Base-by-base conservation (phyloP, 306 rosid species). In the Calophaca sinica region DNA sequence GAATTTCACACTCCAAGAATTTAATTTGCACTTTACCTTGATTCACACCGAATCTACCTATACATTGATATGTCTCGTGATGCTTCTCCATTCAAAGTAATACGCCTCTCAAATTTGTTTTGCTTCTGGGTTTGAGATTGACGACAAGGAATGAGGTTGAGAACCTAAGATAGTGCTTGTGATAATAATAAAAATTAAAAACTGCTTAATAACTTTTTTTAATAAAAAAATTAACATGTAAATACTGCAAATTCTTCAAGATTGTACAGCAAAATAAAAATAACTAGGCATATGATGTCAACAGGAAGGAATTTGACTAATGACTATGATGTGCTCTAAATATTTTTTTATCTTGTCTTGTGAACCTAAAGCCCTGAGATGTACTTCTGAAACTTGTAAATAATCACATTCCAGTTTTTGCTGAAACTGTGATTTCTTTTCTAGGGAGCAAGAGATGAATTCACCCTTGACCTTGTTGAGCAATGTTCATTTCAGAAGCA, bases 401-500 rank as follows among this genome's bases (percentile, higher is more conserved):
- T 38, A 55, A 42, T 59, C 46, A 26, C 14, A 11, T 69, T 55
- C 26, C 46, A 48, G n/a, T 29, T 46, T 76, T 68, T 44, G 20
- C 83, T 84, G 67, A 80, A 68, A 61, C 35, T 50, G 9, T 33
- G 9, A 11, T 73, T 59, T 70, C 72, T 48, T 64, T 60, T 54
- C 39, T 63, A 94, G 97, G 97, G 79, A 45, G 98, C 90, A 78
- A 86, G 84, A 62, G 98, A 91, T 51, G 98, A 94, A 76, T 91
- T 94, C 81, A 91, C 96, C 39, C 96, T 94, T 75, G 98, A 94
- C 81, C 97, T 94, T 49, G 96, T 91, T 42, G 98, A 94, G 76
- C 96, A 94, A 52, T 91, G 97, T 79, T 89, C 97, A 36, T 88
- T 94, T 82, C 97, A 94, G 82, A 89, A 94, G 94, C 96, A 94